Evolutionary conservation across 1,284 basidiomycete genomes (phyloP).

Genomic region (Ustilago bromivora): DNA sequence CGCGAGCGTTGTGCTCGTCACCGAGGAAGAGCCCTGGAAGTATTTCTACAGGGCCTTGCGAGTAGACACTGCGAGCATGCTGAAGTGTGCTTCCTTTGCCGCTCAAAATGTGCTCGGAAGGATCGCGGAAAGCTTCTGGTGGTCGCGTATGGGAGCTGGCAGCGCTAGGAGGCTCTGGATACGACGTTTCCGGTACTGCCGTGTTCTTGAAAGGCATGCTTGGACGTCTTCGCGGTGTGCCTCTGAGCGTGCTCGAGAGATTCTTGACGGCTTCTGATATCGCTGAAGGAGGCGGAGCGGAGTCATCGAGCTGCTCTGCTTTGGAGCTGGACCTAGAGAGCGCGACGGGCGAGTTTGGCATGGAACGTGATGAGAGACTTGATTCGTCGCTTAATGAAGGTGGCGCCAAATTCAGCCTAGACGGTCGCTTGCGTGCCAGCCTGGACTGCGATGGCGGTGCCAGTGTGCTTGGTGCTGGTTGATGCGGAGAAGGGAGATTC

Average conservation of each 20-base stretch:
- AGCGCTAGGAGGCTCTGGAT: conserved; percentile 32
- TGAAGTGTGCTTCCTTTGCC: conserved; percentile 64
- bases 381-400: conserved; percentile 28
- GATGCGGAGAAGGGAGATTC: conserved; percentile 11
- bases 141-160: conserved; percentile 38
- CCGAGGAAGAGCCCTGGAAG: conserved; percentile 91
- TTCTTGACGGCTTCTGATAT: conserved; percentile 52
- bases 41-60: conserved; percentile 86
- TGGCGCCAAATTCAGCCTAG: conserved; percentile 41
- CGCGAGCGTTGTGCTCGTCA: conserved; percentile 89
- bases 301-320: conserved; percentile 14
- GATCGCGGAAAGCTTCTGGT: conserved; percentile 60
- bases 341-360: conserved; percentile 48
- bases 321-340: conserved; percentile 27
- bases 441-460: conserved; percentile 20
- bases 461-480: conserved; percentile 18
- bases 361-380: conserved; percentile 45
- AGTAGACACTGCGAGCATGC: conserved; percentile 73
- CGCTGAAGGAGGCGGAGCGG: conserved; percentile 8
- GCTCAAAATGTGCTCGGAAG: conserved; percentile 63
- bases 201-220: conserved; percentile 59
- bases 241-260: conserved; percentile 62
- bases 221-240: conserved; percentile 58
- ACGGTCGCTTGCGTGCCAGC: conserved; percentile 44
- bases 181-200: background rate